Conservation (phyloP, 2,329 filamentous ascomycete genomes). For the Dendryphion nanum region DNA sequence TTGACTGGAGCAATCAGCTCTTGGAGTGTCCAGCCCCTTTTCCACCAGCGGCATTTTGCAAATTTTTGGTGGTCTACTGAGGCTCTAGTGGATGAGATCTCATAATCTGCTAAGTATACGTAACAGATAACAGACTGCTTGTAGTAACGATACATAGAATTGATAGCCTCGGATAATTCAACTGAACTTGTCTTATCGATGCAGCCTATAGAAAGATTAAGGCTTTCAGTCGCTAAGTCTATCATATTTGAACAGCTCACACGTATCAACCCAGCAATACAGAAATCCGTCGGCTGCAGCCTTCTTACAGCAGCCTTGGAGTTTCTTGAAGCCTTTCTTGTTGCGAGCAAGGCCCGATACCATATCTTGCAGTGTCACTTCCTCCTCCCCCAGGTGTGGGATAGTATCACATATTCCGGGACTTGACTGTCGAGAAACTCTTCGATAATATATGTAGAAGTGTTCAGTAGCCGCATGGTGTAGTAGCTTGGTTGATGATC, state of each 20-base stretch:
- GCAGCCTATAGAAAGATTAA: too few relatives aligned
- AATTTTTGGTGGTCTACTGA: constrained; percentile 1
- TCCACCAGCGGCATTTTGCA: constrained; percentile 13
- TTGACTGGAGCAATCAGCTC: constrained; percentile 12
- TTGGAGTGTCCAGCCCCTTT: constrained; percentile 14
- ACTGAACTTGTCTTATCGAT: constrained; percentile 12
- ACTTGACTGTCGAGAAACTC: not conserved
- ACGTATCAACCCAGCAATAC: constrained; percentile 14
- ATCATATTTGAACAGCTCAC: too few relatives aligned
- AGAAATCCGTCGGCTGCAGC: constrained; percentile 7
- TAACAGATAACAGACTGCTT: constrained; percentile 8
- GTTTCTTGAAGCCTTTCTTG: constrained; percentile 9
- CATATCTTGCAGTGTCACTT: constrained; percentile 9
- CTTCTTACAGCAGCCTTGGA: constrained; percentile 7
- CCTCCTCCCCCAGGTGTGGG: constrained; percentile 12
- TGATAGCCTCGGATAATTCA: constrained; percentile 16
- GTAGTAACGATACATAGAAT: constrained; percentile 17
- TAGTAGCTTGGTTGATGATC: too few relatives aligned
- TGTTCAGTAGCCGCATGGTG: not conserved
- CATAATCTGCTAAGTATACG: constrained; percentile 9
- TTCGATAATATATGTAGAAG: not conserved
- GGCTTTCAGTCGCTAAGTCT: too few relatives aligned
- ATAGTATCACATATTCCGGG: constrained; percentile 15
- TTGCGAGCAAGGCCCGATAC: not conserved
- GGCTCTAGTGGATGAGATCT: not conserved